Percentiles rank a stretch among this genome's conserved stretches.
Evolutionary conservation across 768 basidiomycete species (phyloP).

Genomic region (Suillus placidus): DNA sequence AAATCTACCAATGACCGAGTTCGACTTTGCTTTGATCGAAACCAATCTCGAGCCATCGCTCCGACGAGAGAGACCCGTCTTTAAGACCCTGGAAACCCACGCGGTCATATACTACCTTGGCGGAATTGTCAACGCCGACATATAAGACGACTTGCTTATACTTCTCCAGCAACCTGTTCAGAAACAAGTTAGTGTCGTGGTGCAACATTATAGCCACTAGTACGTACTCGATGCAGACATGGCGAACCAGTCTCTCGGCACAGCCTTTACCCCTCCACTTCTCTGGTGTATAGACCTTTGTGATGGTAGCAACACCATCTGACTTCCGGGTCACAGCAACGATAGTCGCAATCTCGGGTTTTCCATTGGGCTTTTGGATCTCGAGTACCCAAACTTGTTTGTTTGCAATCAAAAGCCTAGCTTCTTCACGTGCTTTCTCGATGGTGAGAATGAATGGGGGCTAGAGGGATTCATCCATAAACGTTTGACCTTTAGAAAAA

Average conservation of each 20-base stretch:
- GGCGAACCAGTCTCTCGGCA: slow-evolving; percentile 62
- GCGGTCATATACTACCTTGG: slow-evolving; percentile 56
- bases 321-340: slow-evolving; percentile 69
- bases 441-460: slow-evolving; percentile 54
- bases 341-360: slow-evolving; percentile 57
- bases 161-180: slow-evolving; percentile 33
- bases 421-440: slow-evolving; percentile 52
- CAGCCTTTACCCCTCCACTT: slow-evolving; percentile 54
- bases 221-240: slow-evolving; percentile 58
- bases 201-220: not conserved
- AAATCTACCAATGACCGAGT: slow-evolving; percentile 69
- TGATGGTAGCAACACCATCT: slow-evolving; percentile 59
- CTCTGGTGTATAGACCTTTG: slow-evolving; percentile 70
- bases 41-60: slow-evolving; percentile 66
- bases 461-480: slow-evolving; percentile 31
- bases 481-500: not conserved
- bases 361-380: slow-evolving; percentile 32
- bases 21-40: slow-evolving; percentile 50
- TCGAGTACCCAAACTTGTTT: slow-evolving; percentile 63
- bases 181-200: slow-evolving; percentile 13
- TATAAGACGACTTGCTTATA: slow-evolving; percentile 64
- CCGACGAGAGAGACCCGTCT: slow-evolving; percentile 26
- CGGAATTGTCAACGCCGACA: slow-evolving; percentile 55
- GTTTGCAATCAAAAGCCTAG: slow-evolving; percentile 47
- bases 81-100: slow-evolving; percentile 68